phyloP scores from a whole-genome alignment of 1,284 basidiomycete genomes.

The Naganishia sp. region DNA sequence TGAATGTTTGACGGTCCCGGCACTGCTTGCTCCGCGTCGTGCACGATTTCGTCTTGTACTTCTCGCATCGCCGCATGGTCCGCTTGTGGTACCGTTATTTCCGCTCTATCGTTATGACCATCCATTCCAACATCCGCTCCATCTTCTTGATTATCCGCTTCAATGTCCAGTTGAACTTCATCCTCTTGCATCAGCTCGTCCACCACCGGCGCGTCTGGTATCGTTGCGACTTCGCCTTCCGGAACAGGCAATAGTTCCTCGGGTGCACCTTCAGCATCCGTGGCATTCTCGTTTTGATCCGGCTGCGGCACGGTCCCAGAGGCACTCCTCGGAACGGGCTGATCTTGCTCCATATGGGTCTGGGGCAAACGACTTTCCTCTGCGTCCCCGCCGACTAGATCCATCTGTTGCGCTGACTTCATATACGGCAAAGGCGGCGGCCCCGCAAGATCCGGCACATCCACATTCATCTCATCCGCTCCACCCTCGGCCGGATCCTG shows the following conservation, averaged over 20 bases:
- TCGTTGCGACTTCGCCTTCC: conserved; percentile 20
- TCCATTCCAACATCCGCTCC: neutral
- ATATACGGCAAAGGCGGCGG: neutral
- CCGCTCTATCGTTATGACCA: too few species aligned
- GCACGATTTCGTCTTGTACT: too few species aligned
- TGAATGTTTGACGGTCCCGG: neutral
- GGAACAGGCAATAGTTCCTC: neutral
- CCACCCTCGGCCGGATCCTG: neutral
- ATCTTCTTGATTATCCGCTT: neutral
- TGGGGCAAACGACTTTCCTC: neutral
- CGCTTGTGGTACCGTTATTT: too few species aligned
- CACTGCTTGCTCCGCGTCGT: neutral
- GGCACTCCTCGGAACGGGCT: neutral
- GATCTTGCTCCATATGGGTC: neutral
- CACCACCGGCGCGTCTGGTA: conserved; percentile 22
- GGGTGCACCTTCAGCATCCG: neutral
- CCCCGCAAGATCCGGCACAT: neutral
- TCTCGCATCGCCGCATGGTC: too few species aligned
- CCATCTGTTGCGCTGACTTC: neutral
- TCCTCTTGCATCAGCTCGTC: conserved; percentile 10
- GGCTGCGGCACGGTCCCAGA: conserved; percentile 29
- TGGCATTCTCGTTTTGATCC: neutral
- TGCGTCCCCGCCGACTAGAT: neutral
- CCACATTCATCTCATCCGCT: neutral
- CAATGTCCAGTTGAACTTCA: neutral